Evolutionary conservation across 495 filamentous ascomycete genomes (phyloP), one percentile per base, ranked within the genome.

Genomic region (Bombardia bombarda): DNA sequence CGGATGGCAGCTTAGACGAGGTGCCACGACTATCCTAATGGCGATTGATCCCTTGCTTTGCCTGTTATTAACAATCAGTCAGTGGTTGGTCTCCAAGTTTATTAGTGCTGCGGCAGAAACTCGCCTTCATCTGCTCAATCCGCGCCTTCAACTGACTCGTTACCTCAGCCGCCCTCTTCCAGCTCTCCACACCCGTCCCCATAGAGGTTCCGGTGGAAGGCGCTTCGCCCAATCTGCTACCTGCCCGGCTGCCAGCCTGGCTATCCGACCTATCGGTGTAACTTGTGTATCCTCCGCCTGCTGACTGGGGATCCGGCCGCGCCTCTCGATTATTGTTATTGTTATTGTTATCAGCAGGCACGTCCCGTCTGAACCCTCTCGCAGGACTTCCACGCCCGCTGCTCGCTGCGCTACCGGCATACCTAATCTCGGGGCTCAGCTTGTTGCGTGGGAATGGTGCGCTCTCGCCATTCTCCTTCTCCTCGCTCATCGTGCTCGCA

Each of bases 111-210:
- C 6, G 22, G 3, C 16, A 24, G 13, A 16, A 19, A 52, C 55
- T 43, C 60, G 74, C 74, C 70, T 78, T 78, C 74, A 78, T 78
- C 60, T 69, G 67, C 73, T 99, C 93, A 62, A 99, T 99, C 63
- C 90, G 77, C 32, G 89, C 84, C 71, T 97, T 99, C 55, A 99
- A 65, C 63, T 92, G 88, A 62, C 86, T 96, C 31, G 93, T 99
- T 9, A 99, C 93, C 69, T 99, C 93, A n/a, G 92, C 92, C 22
- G 93, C 93, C 52, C 93, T 70, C 70, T 90, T 93, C 89, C 92
- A 99, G 59, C 87, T 96, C 66, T 96, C 92, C 34, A 87, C 83
- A 7, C 67, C 66, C 10, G 80, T 82, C 33, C 80, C 76, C 7
- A 56, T 56, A 34, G 57, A 51, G n/a, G 46, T 55, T 12, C 65